Evolutionary conservation across 768 basidiomycete genomes (phyloP), one percentile per base, ranked within the genome.

Genomic region (Calvatia gigantea): DNA sequence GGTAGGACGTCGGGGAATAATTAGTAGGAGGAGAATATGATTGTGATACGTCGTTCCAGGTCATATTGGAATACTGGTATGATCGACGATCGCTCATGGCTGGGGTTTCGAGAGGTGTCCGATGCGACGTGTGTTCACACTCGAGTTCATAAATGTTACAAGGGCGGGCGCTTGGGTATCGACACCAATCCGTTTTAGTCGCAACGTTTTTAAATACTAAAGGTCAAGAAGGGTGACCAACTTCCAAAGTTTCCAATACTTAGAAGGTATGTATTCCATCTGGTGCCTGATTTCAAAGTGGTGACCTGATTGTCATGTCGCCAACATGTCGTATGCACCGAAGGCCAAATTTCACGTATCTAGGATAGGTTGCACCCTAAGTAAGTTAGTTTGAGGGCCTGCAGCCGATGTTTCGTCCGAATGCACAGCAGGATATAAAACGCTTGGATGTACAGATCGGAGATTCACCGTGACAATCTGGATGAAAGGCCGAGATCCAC

Each of bases 61-160:
- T 70, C 43, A 56, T 60, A 42, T 70, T 58, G 50, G 73, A 60
- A 61, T 68, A 68, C 63, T 77, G 71, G 48, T 67, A 59, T 54
- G 60, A 66, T 59, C 65, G 65, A 51, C 66, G 60, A 60, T 70
- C 63, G 47, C 65, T 57, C 69, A 72, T 71, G 57, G 63, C 58
- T 55, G 31, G 32, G 28, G 46, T 32, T 58, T 46, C 17, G 42
- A 37, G 44, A 39, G 54, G 49, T 48, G 57, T 15, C 38, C 54
- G 29, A n/a, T n/a, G n/a, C n/a, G 39, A 25, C 31, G 17, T 32
- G 32, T 31, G 11, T 17, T 21, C 57, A 19, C 21, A 23, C 21
- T 42, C 21, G 33, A 38, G 62, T 64, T 68, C 68, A 68, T 67
- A 65, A 62, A 61, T 56, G 60, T 62, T 58, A 51, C 46, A 46